Percentiles rank a stretch among this genome's conserved stretches.
Conservation (phyloP, 371 early-diverging fungal species). For the Rhizopus stolonifer region DNA sequence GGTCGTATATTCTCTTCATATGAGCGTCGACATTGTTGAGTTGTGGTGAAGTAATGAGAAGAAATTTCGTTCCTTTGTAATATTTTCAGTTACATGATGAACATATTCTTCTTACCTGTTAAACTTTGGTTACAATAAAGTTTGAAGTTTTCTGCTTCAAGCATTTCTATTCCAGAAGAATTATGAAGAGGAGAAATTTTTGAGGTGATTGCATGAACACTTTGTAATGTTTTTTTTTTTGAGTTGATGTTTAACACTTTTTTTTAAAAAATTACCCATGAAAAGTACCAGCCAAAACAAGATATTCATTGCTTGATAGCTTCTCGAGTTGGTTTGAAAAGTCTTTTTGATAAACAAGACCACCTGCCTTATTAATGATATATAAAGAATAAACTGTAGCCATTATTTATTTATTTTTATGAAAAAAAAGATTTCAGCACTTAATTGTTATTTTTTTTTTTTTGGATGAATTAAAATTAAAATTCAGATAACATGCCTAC, state of each 20-base stretch:
- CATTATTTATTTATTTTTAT: conserved; percentile 25
- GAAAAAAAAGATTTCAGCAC: not conserved
- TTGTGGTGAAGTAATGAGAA: conserved; percentile 80
- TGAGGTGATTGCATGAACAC: conserved; percentile 96
- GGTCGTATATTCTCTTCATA: conserved; percentile 79
- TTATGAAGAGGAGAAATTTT: conserved; percentile 85
- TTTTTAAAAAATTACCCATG: conserved; percentile 87
- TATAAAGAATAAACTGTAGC: conserved; percentile 84
- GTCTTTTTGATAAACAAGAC: conserved; percentile 92
- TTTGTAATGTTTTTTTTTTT: not conserved
- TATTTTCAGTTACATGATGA: not conserved
- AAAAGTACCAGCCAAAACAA: conserved; percentile 96
- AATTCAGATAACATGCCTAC: no score
- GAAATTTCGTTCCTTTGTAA: conserved; percentile 85
- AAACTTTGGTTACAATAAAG: conserved; percentile 91
- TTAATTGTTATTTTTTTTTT: not conserved
- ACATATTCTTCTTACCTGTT: conserved; percentile 66
- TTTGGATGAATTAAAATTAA: no score
- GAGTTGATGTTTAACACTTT: not conserved
- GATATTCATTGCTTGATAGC: conserved; percentile 91
- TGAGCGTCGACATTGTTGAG: conserved; percentile 72
- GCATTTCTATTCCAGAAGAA: conserved; percentile 85
- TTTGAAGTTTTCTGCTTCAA: conserved; percentile 90
- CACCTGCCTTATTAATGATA: conserved; percentile 97
- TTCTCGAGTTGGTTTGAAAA: conserved; percentile 79